Evolutionary conservation across 73 alveolate species (phyloP).

Genomic region (Blepharisma japonicum): DNA sequence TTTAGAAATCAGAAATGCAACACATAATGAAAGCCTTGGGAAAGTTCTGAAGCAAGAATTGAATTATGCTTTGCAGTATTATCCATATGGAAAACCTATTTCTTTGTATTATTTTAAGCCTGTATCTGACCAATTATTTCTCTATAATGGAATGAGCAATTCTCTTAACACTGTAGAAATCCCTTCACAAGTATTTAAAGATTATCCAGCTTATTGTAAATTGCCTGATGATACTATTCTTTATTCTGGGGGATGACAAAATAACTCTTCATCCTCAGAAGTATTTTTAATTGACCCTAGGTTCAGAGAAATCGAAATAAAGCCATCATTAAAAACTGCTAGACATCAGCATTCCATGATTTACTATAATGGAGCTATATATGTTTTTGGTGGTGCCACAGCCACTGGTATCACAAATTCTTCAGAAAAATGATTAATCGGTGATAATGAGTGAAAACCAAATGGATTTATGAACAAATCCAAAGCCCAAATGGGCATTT

Average conservation of each 20-base stretch:
- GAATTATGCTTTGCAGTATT: neutral
- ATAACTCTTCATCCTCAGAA: neutral
- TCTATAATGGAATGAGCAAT: neutral
- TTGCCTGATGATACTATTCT: neutral
- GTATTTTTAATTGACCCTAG: slow-evolving; percentile 11
- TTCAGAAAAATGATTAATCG: slow-evolving; percentile 1
- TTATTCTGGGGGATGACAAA: slow-evolving; percentile 26
- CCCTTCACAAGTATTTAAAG: neutral
- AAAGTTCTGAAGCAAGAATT: neutral
- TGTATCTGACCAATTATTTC: neutral
- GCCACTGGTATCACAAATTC: neutral
- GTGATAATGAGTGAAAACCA: neutral
- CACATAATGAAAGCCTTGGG: too few relatives aligned
- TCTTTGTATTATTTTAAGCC: slow-evolving; percentile 24
- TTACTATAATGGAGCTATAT: neutral
- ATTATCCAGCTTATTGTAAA: neutral
- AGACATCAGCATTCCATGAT: slow-evolving; percentile 14
- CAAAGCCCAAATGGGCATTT: slow-evolving; percentile 21
- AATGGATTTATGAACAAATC: neutral
- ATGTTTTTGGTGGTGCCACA: slow-evolving; percentile 25
- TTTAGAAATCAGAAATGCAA: too few relatives aligned
- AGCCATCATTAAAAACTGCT: neutral
- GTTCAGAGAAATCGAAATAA: neutral
- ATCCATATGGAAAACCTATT: neutral
- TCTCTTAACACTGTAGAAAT: neutral